Evolutionary conservation across 2,329 filamentous ascomycete genomes (phyloP), one percentile per base, ranked within the genome.

Genomic region (Talaromyces verruculosus): DNA sequence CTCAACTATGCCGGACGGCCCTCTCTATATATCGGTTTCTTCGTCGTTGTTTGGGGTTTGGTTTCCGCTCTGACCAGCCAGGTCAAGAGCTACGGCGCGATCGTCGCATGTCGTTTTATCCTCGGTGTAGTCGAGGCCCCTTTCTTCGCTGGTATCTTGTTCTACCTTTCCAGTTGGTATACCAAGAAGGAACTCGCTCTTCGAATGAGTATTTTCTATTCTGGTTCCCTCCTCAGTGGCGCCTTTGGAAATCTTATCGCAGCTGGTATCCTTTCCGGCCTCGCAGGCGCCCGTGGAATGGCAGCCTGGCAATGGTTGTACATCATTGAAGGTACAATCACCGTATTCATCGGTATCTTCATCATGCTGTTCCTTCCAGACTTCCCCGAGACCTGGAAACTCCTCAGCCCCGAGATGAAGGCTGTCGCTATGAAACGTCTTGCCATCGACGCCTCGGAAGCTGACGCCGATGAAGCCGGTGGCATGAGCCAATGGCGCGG

Each of bases 201-300:
- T 49, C 79, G 84, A 5, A 84, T 81, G 69, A 80, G 80, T n/a
- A 79, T 85, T 51, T 80, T 86, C 64, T 85, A 84, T 71, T 81
- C 82, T 3, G 84, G 83, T 3, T 81, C 79, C 1, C 73, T 84
- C 22, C 77, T 85, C 35, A 80, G 79, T 61, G 81, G 75, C 55
- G 83, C 84, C 1, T 86, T 86, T 69, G 83, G 82, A n/a, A 83
- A 81, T 22, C 76, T 86, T 30, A 84, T 86, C 61, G 84, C 82
- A 7, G 84, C 84, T 2, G 83, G 82, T 3, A 84, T 85, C 35
- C 75, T 83, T 5, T 70, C 74, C 25, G 80, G 80, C 5, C 72
- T 81, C 35, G 72, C 71, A 2, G 75, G 76, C 3, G 67, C 69
- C 8, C 72, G 71, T 3, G 78, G 78, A 17, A 67, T 80, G 17